Evolutionary conservation across 257 asterid genomes (phyloP).

Genomic region (Gynochthodes officinalis): DNA sequence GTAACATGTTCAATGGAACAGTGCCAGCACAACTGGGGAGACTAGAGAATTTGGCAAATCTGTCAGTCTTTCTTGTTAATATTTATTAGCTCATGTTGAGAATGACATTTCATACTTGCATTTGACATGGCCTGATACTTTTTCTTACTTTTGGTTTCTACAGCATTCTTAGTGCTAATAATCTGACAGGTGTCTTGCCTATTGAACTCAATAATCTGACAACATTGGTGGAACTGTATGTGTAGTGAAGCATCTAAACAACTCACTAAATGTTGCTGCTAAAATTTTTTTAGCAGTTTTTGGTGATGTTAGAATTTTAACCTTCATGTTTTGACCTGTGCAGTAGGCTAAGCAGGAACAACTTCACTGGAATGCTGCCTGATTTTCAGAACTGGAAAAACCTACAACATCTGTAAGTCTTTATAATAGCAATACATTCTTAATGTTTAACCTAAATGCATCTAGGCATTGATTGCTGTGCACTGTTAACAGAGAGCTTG

Average conservation of each 20-base stretch:
- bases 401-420: conserved; percentile 48
- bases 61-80: conserved; percentile 27
- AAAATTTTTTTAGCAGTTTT: not conserved
- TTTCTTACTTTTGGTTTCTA: conserved; percentile 14
- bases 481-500: conserved; percentile 46
- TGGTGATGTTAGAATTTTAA: not conserved
- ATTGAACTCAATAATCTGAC: conserved; percentile 33
- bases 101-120: not conserved
- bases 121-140: not conserved
- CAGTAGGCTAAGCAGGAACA: conserved; percentile 59
- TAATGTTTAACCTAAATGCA: not conserved
- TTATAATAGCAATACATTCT: conserved; percentile 5
- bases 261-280: not conserved
- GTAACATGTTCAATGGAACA: conserved; percentile 47
- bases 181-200: conserved; percentile 47
- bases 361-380: conserved; percentile 51
- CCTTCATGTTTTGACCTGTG: not conserved
- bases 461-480: not conserved
- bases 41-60: conserved; percentile 43
- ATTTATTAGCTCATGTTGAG: not conserved
- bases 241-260: not conserved
- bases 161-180: conserved; percentile 48
- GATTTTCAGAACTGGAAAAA: conserved; percentile 38
- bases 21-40: conserved; percentile 61
- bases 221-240: conserved; percentile 47